These are phyloP conservation scores for Linaria vulgaris DNA, from an alignment of 257 asterid species.

Conservation along the genomic window DNA sequence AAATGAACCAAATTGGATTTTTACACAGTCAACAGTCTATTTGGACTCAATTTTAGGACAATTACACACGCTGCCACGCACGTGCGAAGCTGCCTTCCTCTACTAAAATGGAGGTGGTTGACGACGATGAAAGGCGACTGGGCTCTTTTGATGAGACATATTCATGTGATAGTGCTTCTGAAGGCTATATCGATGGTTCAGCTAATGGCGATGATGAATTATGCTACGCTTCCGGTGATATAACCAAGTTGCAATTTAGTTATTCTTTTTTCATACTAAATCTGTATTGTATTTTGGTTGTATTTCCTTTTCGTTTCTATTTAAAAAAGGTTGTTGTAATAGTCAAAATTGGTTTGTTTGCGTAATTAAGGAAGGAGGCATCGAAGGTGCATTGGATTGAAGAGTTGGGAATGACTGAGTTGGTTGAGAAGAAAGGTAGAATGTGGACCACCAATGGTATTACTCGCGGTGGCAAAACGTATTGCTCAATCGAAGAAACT, in stretches of 20 bases:
- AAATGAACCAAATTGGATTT: too few species aligned
- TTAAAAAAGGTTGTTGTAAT: neutral
- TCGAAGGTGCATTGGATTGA: slow-evolving; percentile 69
- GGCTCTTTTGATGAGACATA: slow-evolving; percentile 36
- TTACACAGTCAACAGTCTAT: too few species aligned
- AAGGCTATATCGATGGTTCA: slow-evolving; percentile 39
- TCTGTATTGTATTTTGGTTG: slow-evolving; percentile 3
- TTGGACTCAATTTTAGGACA: too few species aligned
- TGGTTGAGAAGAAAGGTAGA: slow-evolving; percentile 66
- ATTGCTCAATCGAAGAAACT: slow-evolving; percentile 68
- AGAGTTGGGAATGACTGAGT: slow-evolving; percentile 65
- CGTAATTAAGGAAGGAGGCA: slow-evolving; percentile 55
- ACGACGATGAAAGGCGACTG: slow-evolving; percentile 24
- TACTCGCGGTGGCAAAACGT: slow-evolving; percentile 60
- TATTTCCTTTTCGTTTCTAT: neutral
- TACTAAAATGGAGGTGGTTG: slow-evolving; percentile 61
- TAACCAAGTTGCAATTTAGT: slow-evolving; percentile 75
- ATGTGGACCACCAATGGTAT: slow-evolving; percentile 84
- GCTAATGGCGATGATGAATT: slow-evolving; percentile 48
- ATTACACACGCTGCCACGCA: too few species aligned
- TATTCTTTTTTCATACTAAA: slow-evolving; percentile 17
- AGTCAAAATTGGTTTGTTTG: neutral
- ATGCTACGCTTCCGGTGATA: slow-evolving; percentile 36
- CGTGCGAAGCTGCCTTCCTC: too few species aligned
- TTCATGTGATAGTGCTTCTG: slow-evolving; percentile 50